Conservation (phyloP, 169 alveolate genomes). For the Eimeria zaria region DNA sequence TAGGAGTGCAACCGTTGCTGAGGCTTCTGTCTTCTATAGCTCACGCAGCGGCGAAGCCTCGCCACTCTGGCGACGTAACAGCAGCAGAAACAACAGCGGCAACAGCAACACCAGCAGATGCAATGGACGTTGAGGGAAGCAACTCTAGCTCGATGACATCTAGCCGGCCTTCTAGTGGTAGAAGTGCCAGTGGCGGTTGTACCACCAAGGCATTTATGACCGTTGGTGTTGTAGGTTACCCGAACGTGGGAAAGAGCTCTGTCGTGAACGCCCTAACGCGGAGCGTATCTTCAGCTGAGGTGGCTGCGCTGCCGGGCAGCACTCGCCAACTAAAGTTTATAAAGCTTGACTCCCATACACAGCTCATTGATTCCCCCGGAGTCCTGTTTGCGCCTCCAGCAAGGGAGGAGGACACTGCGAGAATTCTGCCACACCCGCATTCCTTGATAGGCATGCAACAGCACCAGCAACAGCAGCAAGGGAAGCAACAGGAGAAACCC, state of each 20-base stretch:
- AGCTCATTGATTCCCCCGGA: conserved; percentile 98
- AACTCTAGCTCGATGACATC: background rate
- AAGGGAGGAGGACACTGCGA: conserved; percentile 84
- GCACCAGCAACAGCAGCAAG: conserved; percentile 54
- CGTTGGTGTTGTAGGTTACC: conserved; percentile 97
- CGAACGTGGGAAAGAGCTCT: conserved; percentile 97
- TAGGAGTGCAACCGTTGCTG: conserved; percentile 60
- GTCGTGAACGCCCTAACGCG: conserved; percentile 96
- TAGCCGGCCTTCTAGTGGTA: background rate
- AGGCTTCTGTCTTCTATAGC: conserved; percentile 51
- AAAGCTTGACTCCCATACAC: conserved; percentile 94
- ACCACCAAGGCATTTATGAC: conserved; percentile 91
- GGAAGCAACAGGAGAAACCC: conserved; percentile 88
- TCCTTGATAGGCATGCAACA: conserved; percentile 11
- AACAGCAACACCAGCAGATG: conserved; percentile 13
- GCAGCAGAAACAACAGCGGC: conserved; percentile 55
- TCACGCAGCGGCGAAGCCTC: conserved; percentile 58
- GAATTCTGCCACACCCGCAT: conserved; percentile 20
- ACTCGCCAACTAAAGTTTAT: conserved; percentile 96
- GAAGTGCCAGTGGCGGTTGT: conserved; percentile 27
- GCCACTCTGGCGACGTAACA: background rate
- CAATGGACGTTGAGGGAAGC: background rate
- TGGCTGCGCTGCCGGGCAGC: conserved; percentile 96
- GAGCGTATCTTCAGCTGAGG: conserved; percentile 93
- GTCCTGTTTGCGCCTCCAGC: conserved; percentile 91